Evolutionary conservation across 2,329 filamentous ascomycete genomes (phyloP).

Genomic region (Claviceps capensis): DNA sequence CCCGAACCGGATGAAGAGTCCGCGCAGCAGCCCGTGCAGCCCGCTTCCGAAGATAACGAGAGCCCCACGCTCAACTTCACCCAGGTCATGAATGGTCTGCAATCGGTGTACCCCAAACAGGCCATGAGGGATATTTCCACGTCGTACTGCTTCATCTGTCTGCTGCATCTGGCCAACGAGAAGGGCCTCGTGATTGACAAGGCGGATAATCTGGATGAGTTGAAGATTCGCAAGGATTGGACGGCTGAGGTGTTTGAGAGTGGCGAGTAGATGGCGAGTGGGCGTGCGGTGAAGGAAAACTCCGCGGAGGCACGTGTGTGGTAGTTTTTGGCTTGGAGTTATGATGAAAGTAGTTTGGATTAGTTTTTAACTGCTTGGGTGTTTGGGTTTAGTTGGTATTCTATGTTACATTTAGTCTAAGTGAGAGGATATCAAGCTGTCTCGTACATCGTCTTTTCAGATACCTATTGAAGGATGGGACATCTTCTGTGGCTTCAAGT

Average conservation of each 20-base stretch:
- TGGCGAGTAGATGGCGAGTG: slow-evolving; percentile 13
- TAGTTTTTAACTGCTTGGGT: too few relatives aligned
- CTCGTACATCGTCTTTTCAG: too few relatives aligned
- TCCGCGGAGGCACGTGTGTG: too few relatives aligned
- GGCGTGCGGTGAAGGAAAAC: background rate
- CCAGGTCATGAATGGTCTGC: slow-evolving; percentile 76
- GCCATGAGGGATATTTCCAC: slow-evolving; percentile 92
- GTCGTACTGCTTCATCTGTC: slow-evolving; percentile 81
- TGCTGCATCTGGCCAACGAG: slow-evolving; percentile 85
- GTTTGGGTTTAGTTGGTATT: too few relatives aligned
- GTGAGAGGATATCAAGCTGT: too few relatives aligned
- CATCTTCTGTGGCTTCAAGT: too few relatives aligned
- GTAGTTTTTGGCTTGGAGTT: too few relatives aligned
- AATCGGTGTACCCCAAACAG: slow-evolving; percentile 72
- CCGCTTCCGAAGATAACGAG: slow-evolving; percentile 23
- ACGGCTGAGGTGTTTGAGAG: slow-evolving; percentile 40
- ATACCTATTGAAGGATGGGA: too few relatives aligned
- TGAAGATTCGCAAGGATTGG: slow-evolving; percentile 49
- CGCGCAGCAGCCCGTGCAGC: slow-evolving; percentile 6
- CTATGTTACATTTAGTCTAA: too few relatives aligned
- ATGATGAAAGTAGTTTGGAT: too few relatives aligned
- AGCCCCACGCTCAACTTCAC: slow-evolving; percentile 63
- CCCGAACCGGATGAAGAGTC: slow-evolving; percentile 18
- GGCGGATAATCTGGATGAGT: slow-evolving; percentile 41
- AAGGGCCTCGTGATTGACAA: slow-evolving; percentile 70